Evolutionary conservation across 129 eudicot genomes (phyloP), one percentile per base, ranked within the genome.

Genomic region (Lonicera japonica): DNA sequence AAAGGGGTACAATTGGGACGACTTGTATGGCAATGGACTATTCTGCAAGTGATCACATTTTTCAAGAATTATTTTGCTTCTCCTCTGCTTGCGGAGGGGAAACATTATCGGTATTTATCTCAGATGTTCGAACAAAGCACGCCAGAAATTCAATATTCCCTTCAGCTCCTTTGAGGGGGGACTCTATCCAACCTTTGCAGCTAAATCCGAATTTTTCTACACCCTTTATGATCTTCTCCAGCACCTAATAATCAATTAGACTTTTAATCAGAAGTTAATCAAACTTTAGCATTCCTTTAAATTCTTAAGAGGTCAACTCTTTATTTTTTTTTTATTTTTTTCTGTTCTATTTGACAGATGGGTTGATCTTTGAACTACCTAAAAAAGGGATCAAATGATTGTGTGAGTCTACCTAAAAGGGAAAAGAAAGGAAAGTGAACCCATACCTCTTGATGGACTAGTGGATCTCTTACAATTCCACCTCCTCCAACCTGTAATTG

Each of bases 91-190:
- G 0, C 20, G 21, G 19, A 5, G 20, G 0, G 19, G 60, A 11
- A 45, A 46, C 20, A 60, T 60, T 29, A 29, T 29, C 54, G 0
- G 56, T 14, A 54, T 18, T 60, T 69, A 61, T 61, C 21, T 47
- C 47, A 12, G 71, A 47, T 54, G 65, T 73, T 59, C 96, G 76
- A 52, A 52, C 71, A 60, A 88, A 94, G 74, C 73, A 80, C 61
- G 94, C 96, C 67, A 94, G 70, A 60, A 88, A 94, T 63, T 94
- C 99, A 36, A 65, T 83, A 68, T 94, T 94, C 18, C 96, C 96
- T 60, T 85, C 96, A 36, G 99, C 99, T 25, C 99, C 99, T 67
- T 88, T 94, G 46, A 94, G 40, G 0, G 99, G 99, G 60, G 99
- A 94, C 66, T 88, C 96, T 24, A 94, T 94, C 95, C 96, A 94